Base-by-base conservation (phyloP, 1,284 basidiomycete genomes). In the Cryptococcus wingfieldii region DNA sequence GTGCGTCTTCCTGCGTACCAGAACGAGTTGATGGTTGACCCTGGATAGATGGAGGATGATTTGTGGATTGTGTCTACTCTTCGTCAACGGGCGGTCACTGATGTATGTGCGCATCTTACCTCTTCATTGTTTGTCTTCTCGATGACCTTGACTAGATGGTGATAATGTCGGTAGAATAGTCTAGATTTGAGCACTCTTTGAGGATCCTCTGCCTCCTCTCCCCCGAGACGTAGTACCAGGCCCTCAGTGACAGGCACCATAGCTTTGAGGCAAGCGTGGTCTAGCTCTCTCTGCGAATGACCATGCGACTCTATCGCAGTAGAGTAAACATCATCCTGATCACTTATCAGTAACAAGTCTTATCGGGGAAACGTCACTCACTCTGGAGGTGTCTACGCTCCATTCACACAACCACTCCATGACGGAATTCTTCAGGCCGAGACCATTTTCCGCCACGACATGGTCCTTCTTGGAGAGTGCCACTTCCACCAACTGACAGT, bases 351-450 rank as follows among this genome's bases (percentile, higher is more conserved):
- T 14, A 38, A 38, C 42, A 61, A 49, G 38, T 46, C 31, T 39
- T n/a, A 38, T 18, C 5, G 18, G 31, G 28, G 27, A 14, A 8
- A 38, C 16, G 28, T 4, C 12, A 50, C 68, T 63, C 44, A 71
- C 74, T 25, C 68, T 56, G 23, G 67, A 47, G 1, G 62, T 59
- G 42, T 74, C 72, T 45, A 67, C 62, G 0, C 70, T 83, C 90
- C 90, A 92, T 52, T 88, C 84, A 67, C 86, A 79, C 46, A 93
- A 79, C 51, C 83, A 81, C 63, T 92, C 87, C 18, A 90, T 78
- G 19, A 90, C 81, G 41, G 80, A 80, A 68, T 88, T 86, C n/a
- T 88, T 82, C 8, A 83, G 79, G 56, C 77, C 74, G 56, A 79
- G 83, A 63, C 88, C 86, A 70, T 86, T 87, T 8, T 84, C 84